These are phyloP conservation scores for Ogataea nitratoaversa DNA, from an alignment of 805 yeast genomes.

Conservation along the genomic window DNA sequence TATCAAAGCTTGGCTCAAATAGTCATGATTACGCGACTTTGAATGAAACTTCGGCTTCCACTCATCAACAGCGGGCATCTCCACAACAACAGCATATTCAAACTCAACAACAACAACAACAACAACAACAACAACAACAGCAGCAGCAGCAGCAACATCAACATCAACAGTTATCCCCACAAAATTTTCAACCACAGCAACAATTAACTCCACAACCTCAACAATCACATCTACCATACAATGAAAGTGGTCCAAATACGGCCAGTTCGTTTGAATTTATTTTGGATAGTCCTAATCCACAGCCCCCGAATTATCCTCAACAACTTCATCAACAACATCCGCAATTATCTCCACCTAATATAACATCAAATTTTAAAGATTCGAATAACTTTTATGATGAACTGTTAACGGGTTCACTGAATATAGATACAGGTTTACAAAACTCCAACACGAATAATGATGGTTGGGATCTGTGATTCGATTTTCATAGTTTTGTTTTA, in stretches of 20 bases:
- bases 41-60: too few relatives aligned
- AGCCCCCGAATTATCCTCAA: background rate
- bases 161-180: conserved; percentile 1
- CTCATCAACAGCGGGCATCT: too few relatives aligned
- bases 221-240: conserved; percentile 2
- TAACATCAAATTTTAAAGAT: conserved; percentile 14
- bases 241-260: conserved; percentile 2
- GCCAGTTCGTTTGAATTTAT: conserved; percentile 12
- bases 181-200: conserved; percentile 2
- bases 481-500: background rate
- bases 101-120: conserved; percentile 2
- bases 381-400: conserved; percentile 14
- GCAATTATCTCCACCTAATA: conserved; percentile 1
- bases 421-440: background rate
- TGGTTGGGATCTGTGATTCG: conserved; percentile 2
- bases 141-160: conserved; percentile 2
- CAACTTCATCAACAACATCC: conserved; percentile 2
- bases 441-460: conserved; percentile 1
- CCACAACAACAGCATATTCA: background rate
- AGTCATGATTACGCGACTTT: too few relatives aligned
- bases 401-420: conserved; percentile 6
- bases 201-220: background rate
- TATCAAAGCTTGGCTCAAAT: conserved; percentile 4
- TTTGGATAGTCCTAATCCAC: conserved; percentile 7
- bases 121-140: conserved; percentile 3